Evolutionary conservation across 441 rosid species (phyloP).

Genomic region (Breynia disticha): DNA sequence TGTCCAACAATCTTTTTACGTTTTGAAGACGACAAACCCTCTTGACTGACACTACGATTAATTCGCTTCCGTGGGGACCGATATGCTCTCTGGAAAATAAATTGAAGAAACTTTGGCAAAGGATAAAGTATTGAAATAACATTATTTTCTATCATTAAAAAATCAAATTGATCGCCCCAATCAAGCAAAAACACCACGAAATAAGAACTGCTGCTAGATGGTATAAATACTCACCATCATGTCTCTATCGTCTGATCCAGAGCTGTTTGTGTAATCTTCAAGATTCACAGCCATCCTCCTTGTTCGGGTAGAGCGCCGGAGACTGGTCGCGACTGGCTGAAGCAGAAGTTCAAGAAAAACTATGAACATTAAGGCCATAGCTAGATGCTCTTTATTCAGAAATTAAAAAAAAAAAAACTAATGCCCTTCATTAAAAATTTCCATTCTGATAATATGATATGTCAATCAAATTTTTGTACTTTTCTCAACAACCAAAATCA

Average conservation of each 20-base stretch:
- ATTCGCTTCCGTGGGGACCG: conserved; percentile 49
- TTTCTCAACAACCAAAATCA: no score
- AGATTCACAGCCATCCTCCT: conserved; percentile 80
- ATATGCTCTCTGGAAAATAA: conserved; percentile 52
- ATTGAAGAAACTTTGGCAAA: conserved; percentile 17
- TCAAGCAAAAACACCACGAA: conserved; percentile 2
- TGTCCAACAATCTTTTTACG: conserved; percentile 40
- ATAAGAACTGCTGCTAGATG: conserved; percentile 2
- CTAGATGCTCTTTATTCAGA: neutral
- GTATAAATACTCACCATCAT: conserved; percentile 58
- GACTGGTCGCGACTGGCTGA: conserved; percentile 67
- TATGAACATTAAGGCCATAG: no score
- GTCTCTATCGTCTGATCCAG: conserved; percentile 93
- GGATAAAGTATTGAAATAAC: conserved; percentile 7
- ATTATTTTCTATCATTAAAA: neutral
- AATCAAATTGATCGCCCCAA: neutral
- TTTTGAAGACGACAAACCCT: conserved; percentile 48
- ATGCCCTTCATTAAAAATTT: neutral
- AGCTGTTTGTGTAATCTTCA: conserved; percentile 78
- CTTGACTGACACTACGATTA: conserved; percentile 46
- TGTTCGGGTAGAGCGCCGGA: conserved; percentile 92
- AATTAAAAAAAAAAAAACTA: neutral
- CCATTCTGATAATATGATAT: no score
- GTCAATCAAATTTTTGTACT: no score
- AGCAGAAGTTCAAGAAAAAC: conserved; percentile 14